Percentiles rank a stretch among this genome's conserved stretches.
phyloP scores from a whole-genome alignment of 1,284 basidiomycete genomes.

The Stereum hirsutum region DNA sequence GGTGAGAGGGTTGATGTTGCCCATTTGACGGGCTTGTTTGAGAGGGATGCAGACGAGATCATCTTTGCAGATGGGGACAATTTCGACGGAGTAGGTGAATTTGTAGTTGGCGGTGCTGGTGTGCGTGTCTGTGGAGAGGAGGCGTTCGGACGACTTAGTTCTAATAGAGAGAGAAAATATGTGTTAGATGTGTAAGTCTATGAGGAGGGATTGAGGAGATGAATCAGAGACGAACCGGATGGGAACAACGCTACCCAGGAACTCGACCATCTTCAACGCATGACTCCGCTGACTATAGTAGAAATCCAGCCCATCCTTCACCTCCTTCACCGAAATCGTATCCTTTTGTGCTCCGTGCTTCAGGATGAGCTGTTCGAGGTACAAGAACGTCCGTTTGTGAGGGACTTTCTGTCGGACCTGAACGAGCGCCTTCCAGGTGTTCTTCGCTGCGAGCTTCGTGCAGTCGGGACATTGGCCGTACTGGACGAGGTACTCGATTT shows the following conservation, averaged over 20 bases:
- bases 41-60: conserved; percentile 88
- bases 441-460: conserved; percentile 90
- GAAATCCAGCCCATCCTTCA: conserved; percentile 93
- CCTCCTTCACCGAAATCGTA: conserved; percentile 89
- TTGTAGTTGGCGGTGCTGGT: conserved; percentile 93
- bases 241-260: conserved; percentile 83
- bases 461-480: conserved; percentile 96
- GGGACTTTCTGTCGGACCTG: conserved; percentile 97
- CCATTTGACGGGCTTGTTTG: conserved; percentile 74
- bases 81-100: conserved; percentile 97
- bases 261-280: conserved; percentile 97
- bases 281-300: conserved; percentile 89
- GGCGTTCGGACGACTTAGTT: conserved; percentile 87
- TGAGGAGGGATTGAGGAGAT: not conserved
- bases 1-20: conserved; percentile 84
- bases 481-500: conserved; percentile 93
- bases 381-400: conserved; percentile 97
- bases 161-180: conserved; percentile 33
- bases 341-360: conserved; percentile 98
- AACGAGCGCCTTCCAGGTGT: conserved; percentile 96
- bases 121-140: conserved; percentile 91
- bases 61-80: conserved; percentile 95
- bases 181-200: no score
- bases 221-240: conserved; percentile 49
- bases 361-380: conserved; percentile 94